Evolutionary conservation across 1,284 basidiomycete genomes (phyloP).

Genomic region (Porodaedalea pini): DNA sequence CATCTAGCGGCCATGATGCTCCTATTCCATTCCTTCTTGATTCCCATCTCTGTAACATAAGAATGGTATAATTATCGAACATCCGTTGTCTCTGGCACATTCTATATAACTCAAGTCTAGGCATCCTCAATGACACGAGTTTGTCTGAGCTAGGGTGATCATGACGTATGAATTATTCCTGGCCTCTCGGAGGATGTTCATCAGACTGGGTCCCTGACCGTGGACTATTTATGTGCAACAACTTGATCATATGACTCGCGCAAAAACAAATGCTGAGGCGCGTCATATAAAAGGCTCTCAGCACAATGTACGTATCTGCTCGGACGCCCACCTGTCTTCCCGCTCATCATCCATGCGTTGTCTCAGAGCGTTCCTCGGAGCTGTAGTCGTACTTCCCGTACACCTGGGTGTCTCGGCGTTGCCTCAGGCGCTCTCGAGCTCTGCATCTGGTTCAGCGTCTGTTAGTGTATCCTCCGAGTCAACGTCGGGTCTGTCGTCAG

Average conservation of each 20-base stretch:
- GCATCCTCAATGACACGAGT: too few species aligned
- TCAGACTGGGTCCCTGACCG: not conserved
- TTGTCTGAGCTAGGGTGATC: too few species aligned
- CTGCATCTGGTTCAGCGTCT: not conserved
- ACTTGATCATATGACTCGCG: conserved; percentile 8
- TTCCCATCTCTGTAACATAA: too few species aligned
- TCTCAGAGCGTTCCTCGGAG: not conserved
- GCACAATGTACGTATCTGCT: not conserved
- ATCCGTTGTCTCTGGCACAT: too few species aligned
- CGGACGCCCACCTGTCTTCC: not conserved
- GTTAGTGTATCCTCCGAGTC: too few species aligned
- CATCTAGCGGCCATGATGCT: too few species aligned
- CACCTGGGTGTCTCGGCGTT: not conserved
- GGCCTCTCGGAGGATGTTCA: not conserved
- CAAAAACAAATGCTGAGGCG: not conserved
- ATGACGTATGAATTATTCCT: too few species aligned
- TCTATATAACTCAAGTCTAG: too few species aligned
- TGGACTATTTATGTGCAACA: not conserved
- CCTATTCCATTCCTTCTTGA: too few species aligned
- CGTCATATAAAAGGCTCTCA: not conserved
- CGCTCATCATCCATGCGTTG: not conserved
- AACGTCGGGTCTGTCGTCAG: conserved; percentile 19
- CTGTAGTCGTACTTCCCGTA: conserved; percentile 4
- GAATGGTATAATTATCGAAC: too few species aligned
- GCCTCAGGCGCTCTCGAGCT: conserved; percentile 13